Percentiles rank a stretch among this genome's conserved stretches.
phyloP scores from a whole-genome alignment of 305 asterid species.

The Fraxinus paxiana region DNA sequence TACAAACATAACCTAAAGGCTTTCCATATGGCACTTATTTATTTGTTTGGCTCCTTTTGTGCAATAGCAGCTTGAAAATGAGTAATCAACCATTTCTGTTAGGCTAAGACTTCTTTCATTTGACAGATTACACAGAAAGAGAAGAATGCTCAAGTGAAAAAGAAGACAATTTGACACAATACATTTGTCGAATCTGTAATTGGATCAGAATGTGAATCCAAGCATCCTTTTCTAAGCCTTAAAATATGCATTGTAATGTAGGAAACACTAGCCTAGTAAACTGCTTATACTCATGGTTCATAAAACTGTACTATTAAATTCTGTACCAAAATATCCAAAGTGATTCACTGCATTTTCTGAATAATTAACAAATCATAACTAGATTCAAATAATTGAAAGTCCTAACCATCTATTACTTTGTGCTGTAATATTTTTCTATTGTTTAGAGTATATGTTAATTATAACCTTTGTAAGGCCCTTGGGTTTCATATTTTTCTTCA shows the following conservation, averaged over 20 bases:
- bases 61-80: neutral
- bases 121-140: neutral
- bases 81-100: neutral
- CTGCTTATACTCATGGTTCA: neutral
- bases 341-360: neutral
- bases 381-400: neutral
- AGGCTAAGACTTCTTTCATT: neutral
- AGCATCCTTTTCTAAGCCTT: neutral
- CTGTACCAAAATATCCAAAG: neutral
- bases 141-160: neutral
- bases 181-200: neutral
- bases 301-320: neutral
- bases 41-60: neutral
- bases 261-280: neutral
- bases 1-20: neutral
- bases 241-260: neutral
- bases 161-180: neutral
- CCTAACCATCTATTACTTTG: neutral
- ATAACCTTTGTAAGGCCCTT: neutral
- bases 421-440: neutral
- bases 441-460: neutral
- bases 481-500: neutral
- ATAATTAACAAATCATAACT: neutral
- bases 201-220: neutral
- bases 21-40: neutral